phyloP scores from a whole-genome alignment of 2,329 filamentous ascomycete genomes.

The Exophiala mesophila region DNA sequence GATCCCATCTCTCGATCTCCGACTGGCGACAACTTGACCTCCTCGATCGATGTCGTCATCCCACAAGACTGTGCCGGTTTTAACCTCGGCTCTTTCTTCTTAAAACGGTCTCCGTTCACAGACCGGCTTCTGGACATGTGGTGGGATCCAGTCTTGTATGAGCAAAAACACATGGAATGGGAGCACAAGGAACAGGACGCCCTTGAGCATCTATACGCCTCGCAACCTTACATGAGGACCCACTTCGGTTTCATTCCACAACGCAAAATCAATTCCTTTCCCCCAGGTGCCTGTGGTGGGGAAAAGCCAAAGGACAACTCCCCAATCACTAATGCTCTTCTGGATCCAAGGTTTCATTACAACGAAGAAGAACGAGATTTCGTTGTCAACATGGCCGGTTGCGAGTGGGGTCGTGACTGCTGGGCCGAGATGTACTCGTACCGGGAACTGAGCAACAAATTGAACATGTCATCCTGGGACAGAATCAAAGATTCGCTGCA shows the following conservation, averaged over 20 bases:
- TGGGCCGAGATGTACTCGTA: slow-evolving; percentile 98
- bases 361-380: slow-evolving; percentile 81
- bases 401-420: slow-evolving; percentile 93
- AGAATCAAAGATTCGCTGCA: slow-evolving; percentile 37
- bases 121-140: slow-evolving; percentile 89
- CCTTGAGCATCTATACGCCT: slow-evolving; percentile 82
- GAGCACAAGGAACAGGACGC: slow-evolving; percentile 98
- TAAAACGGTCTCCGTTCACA: slow-evolving; percentile 79
- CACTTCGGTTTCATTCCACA: slow-evolving; percentile 87
- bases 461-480: slow-evolving; percentile 82
- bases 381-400: slow-evolving; percentile 96
- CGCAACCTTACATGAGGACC: slow-evolving; percentile 87
- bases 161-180: slow-evolving; percentile 99
- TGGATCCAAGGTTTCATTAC: slow-evolving; percentile 76
- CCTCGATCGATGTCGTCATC: slow-evolving; percentile 81
- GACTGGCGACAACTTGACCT: slow-evolving; percentile 68
- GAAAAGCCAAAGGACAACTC: slow-evolving; percentile 7
- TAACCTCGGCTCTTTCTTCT: slow-evolving; percentile 93
- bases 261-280: slow-evolving; percentile 91
- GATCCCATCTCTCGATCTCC: slow-evolving; percentile 68
- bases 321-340: slow-evolving; percentile 11
- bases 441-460: slow-evolving; percentile 80
- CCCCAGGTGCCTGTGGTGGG: slow-evolving; percentile 72
- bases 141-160: slow-evolving; percentile 98
- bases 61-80: slow-evolving; percentile 94